A percentile compares a stretch with the other conserved stretches of the same genome.
These are phyloP conservation scores for Phytopythium sindhum DNA, from an alignment of 352 stramenopile species.

Conservation along the genomic window DNA sequence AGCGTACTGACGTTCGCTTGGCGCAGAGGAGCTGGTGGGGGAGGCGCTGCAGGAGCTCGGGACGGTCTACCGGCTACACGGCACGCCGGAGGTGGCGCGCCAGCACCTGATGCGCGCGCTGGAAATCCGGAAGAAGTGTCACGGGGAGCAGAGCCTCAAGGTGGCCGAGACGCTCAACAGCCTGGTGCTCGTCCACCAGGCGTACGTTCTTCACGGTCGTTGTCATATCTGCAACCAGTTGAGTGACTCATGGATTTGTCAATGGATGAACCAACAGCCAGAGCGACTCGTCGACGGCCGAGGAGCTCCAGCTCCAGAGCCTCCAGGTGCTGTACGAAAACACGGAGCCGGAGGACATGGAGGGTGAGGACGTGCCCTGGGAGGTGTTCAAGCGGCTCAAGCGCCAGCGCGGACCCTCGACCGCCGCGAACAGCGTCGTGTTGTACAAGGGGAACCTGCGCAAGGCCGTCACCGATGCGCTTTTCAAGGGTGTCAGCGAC, in stretches of 20 bases:
- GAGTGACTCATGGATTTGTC: not conserved
- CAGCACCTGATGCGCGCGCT: slow-evolving; percentile 64
- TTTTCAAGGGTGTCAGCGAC: slow-evolving; percentile 13
- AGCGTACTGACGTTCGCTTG: not conserved
- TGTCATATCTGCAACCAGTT: not conserved
- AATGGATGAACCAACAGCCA: slow-evolving; percentile 14
- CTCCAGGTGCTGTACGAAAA: slow-evolving; percentile 48
- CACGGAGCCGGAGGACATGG: slow-evolving; percentile 59
- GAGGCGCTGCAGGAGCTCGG: slow-evolving; percentile 65
- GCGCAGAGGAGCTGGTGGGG: slow-evolving; percentile 45
- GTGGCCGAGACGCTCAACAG: slow-evolving; percentile 82
- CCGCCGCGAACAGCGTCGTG: slow-evolving; percentile 53
- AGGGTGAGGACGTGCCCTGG: slow-evolving; percentile 75
- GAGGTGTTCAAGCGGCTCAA: slow-evolving; percentile 78
- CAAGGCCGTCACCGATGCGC: slow-evolving; percentile 44
- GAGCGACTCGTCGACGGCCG: slow-evolving; percentile 30
- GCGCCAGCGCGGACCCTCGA: slow-evolving; percentile 58
- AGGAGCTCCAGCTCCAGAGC: slow-evolving; percentile 54
- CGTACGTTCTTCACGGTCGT: slow-evolving; percentile 20
- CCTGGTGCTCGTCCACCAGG: slow-evolving; percentile 48
- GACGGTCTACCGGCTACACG: slow-evolving; percentile 64
- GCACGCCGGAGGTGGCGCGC: slow-evolving; percentile 39
- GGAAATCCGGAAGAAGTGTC: slow-evolving; percentile 34
- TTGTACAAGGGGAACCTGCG: slow-evolving; percentile 62
- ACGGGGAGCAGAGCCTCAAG: slow-evolving; percentile 57